Percentiles rank a stretch among this genome's conserved stretches.
phyloP scores from a whole-genome alignment of 169 alveolate genomes.

The Plasmodium gonderi region DNA sequence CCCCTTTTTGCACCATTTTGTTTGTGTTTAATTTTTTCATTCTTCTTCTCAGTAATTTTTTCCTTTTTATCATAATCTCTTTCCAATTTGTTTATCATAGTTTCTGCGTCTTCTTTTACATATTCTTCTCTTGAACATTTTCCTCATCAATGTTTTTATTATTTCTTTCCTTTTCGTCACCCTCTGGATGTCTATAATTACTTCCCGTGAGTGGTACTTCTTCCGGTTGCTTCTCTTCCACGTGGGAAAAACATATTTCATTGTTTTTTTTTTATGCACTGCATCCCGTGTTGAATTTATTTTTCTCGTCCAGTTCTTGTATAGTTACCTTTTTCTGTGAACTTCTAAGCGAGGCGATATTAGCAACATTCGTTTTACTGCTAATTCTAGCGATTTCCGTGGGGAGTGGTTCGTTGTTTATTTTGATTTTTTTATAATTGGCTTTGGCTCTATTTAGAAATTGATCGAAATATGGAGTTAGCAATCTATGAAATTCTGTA shows the following conservation, averaged over 20 bases:
- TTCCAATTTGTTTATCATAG: not conserved
- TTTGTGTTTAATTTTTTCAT: not conserved
- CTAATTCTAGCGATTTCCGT: not conserved
- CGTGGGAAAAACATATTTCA: not conserved
- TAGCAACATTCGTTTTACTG: not conserved
- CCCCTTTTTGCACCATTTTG: not conserved
- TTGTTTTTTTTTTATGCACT: not conserved
- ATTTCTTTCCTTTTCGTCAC: constrained; percentile 7
- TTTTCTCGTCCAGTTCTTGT: constrained; percentile 2
- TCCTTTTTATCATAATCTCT: not conserved
- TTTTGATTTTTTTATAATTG: constrained; percentile 49
- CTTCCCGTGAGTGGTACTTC: not conserved
- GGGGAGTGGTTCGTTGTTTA: not conserved
- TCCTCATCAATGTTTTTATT: not conserved
- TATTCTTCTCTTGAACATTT: not conserved
- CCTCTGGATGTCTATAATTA: not conserved
- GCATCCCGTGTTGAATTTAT: not conserved
- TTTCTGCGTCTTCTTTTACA: constrained; percentile 4
- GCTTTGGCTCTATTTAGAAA: constrained; percentile 74
- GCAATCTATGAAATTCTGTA: constrained; percentile 55
- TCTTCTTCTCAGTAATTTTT: not conserved
- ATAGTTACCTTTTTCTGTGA: constrained; percentile 29
- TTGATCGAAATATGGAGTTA: constrained; percentile 44
- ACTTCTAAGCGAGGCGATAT: not conserved
- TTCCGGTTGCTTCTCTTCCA: not conserved